phyloP scores from a whole-genome alignment of 495 filamentous ascomycete species.

The Aspergillus sclerotiicarbonarius region DNA sequence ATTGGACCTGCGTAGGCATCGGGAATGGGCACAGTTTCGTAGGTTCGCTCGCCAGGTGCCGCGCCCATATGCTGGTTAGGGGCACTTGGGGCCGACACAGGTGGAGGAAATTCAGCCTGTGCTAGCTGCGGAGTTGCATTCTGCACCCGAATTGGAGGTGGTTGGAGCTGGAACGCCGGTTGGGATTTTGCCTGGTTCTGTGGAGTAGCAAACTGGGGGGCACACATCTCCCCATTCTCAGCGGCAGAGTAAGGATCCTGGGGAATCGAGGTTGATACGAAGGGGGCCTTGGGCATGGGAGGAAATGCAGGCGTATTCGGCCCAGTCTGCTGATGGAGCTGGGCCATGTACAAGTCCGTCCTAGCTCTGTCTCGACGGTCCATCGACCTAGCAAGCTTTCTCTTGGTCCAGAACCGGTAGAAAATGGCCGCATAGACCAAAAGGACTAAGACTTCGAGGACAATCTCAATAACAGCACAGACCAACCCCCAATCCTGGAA shows the following conservation, averaged over 20 bases:
- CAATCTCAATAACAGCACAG: conserved; percentile 95
- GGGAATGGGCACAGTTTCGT: conserved; percentile 53
- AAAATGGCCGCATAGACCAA: conserved; percentile 89
- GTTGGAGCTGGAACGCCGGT: conserved; percentile 76
- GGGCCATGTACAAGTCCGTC: conserved; percentile 91
- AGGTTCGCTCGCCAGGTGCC: conserved; percentile 50
- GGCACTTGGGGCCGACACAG: conserved; percentile 23
- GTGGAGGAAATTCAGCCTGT: conserved; percentile 56
- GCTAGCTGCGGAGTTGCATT: conserved; percentile 67
- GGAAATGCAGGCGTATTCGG: conserved; percentile 89
- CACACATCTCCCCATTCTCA: conserved; percentile 52
- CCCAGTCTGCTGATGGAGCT: conserved; percentile 86
- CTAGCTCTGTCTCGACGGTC: conserved; percentile 90
- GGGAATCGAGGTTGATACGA: conserved; percentile 28
- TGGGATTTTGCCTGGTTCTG: conserved; percentile 45
- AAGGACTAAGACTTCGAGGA: conserved; percentile 89
- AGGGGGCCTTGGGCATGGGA: conserved; percentile 51
- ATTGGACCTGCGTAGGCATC: conserved; percentile 48
- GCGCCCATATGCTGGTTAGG: conserved; percentile 40
- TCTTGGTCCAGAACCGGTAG: conserved; percentile 95
- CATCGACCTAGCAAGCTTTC: conserved; percentile 92
- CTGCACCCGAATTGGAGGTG: conserved; percentile 75
- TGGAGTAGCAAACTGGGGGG: conserved; percentile 48
- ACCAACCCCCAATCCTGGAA: conserved; percentile 88
- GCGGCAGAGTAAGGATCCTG: conserved; percentile 52